A percentile compares a stretch with the other conserved stretches of the same genome.
Conservation (phyloP, 1,284 basidiomycete genomes). For the Termitomyces sp. region DNA sequence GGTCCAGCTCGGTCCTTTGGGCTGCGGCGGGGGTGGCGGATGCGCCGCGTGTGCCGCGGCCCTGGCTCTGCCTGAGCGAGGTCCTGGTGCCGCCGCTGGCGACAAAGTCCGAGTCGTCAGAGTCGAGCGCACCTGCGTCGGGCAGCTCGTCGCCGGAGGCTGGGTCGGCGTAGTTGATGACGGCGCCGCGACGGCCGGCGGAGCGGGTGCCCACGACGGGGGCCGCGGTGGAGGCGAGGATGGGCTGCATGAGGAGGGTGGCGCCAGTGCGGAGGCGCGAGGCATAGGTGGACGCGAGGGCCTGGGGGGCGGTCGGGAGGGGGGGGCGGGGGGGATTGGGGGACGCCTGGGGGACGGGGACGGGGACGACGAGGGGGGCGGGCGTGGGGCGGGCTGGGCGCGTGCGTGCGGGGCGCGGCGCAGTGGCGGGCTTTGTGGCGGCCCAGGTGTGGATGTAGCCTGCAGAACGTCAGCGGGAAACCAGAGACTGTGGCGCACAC, state of each 20-base stretch:
- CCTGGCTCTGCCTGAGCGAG: slow-evolving; percentile 30
- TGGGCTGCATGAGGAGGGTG: slow-evolving; percentile 89
- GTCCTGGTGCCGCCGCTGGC: slow-evolving; percentile 39
- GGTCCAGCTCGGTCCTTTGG: slow-evolving; percentile 63
- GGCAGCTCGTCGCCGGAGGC: slow-evolving; percentile 78
- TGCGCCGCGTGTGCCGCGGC: slow-evolving; percentile 29
- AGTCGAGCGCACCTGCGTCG: slow-evolving; percentile 73
- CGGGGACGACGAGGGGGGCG: slow-evolving; percentile 22
- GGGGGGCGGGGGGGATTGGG: slow-evolving; percentile 47
- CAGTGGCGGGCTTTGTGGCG: slow-evolving; percentile 29
- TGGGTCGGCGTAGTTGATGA: slow-evolving; percentile 86
- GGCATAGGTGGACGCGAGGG: slow-evolving; percentile 79
- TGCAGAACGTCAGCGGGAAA: neutral
- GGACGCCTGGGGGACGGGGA: slow-evolving; percentile 22
- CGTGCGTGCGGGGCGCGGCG: slow-evolving; percentile 27
- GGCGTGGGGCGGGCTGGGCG: slow-evolving; percentile 27
- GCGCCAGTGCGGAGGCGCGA: slow-evolving; percentile 91
- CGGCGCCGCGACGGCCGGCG: slow-evolving; percentile 53
- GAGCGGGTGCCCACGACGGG: slow-evolving; percentile 39
- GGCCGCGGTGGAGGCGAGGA: slow-evolving; percentile 44
- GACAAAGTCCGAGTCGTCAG: slow-evolving; percentile 64
- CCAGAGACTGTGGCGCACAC: too few species aligned
- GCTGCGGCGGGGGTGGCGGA: slow-evolving; percentile 30
- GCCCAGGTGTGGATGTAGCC: slow-evolving; percentile 55
- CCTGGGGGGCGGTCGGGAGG: slow-evolving; percentile 64